These are phyloP conservation scores for Salisapilia sapeloensis DNA, from an alignment of 352 stramenopile genomes.

Conservation along the genomic window DNA sequence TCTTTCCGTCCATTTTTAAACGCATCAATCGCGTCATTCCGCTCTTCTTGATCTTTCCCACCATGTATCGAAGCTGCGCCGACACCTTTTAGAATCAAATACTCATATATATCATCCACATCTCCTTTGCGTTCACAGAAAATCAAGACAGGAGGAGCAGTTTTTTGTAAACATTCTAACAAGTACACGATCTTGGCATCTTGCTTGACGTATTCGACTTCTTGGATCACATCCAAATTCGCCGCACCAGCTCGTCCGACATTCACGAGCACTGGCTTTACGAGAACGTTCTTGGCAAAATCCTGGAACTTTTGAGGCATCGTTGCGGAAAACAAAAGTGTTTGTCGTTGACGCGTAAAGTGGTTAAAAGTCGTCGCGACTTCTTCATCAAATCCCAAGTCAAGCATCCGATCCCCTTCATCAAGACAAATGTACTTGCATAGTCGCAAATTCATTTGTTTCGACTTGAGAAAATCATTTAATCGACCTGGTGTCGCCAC, in stretches of 20 bases:
- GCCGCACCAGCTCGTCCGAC: slow-evolving; percentile 94
- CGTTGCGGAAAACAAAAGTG: slow-evolving; percentile 95
- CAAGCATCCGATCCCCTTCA: slow-evolving; percentile 97
- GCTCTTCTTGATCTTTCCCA: slow-evolving; percentile 95
- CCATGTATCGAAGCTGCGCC: slow-evolving; percentile 94
- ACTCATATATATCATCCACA: slow-evolving; percentile 98
- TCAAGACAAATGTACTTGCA: slow-evolving; percentile 97
- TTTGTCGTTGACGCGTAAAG: slow-evolving; percentile 94
- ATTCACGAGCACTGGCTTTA: slow-evolving; percentile 97
- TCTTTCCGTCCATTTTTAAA: slow-evolving; percentile 94
- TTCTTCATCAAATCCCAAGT: slow-evolving; percentile 88
- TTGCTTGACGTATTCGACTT: slow-evolving; percentile 98
- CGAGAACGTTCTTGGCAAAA: slow-evolving; percentile 93
- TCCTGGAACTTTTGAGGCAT: slow-evolving; percentile 99
- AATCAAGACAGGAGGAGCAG: slow-evolving; percentile 93
- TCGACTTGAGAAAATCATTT: slow-evolving; percentile 92
- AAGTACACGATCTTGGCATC: slow-evolving; percentile 98
- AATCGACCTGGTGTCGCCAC: slow-evolving; percentile 94
- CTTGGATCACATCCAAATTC: slow-evolving; percentile 98
- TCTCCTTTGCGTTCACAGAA: slow-evolving; percentile 96
- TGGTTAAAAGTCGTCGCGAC: slow-evolving; percentile 96
- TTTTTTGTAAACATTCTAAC: slow-evolving; percentile 98
- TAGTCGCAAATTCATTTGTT: slow-evolving; percentile 88
- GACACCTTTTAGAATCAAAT: slow-evolving; percentile 95
- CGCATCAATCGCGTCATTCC: slow-evolving; percentile 91